These are phyloP conservation scores for Aspergillus quadricinctus DNA, from an alignment of 2,329 filamentous ascomycete genomes.

Conservation along the genomic window DNA sequence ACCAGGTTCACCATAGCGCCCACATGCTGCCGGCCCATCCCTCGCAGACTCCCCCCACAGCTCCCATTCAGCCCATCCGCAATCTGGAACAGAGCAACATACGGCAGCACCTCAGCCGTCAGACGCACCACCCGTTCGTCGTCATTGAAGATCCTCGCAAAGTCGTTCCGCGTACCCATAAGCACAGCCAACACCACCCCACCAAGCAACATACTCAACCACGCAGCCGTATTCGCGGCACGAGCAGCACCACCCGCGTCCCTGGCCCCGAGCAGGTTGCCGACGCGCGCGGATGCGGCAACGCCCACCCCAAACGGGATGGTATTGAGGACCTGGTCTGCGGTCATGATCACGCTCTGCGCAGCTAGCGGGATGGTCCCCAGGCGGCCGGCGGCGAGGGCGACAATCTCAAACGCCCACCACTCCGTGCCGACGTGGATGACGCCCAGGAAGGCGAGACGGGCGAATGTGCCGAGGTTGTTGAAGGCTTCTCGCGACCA, in stretches of 20 bases:
- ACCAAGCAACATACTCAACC: slow-evolving; percentile 67
- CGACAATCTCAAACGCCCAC: slow-evolving; percentile 93
- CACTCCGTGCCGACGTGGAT: slow-evolving; percentile 86
- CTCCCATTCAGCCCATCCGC: slow-evolving; percentile 82
- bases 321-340: slow-evolving; percentile 78
- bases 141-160: slow-evolving; percentile 77
- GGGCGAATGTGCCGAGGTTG: slow-evolving; percentile 66
- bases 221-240: slow-evolving; percentile 70
- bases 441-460: slow-evolving; percentile 70
- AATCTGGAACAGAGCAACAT: slow-evolving; percentile 84
- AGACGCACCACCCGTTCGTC: slow-evolving; percentile 67
- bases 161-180: slow-evolving; percentile 66
- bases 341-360: slow-evolving; percentile 85
- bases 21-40: slow-evolving; percentile 82
- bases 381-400: slow-evolving; percentile 72
- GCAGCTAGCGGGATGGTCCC: slow-evolving; percentile 76
- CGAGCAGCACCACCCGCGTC: slow-evolving; percentile 62
- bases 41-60: slow-evolving; percentile 74
- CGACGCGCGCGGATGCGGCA: slow-evolving; percentile 70
- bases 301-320: slow-evolving; percentile 85
- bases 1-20: slow-evolving; percentile 77
- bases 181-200: slow-evolving; percentile 62
- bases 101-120: slow-evolving; percentile 77
- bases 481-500: slow-evolving; percentile 60
- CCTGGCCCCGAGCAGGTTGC: slow-evolving; percentile 71